Evolutionary conservation across 352 stramenopile genomes (phyloP).

Genomic region (Pythium graminicola): DNA sequence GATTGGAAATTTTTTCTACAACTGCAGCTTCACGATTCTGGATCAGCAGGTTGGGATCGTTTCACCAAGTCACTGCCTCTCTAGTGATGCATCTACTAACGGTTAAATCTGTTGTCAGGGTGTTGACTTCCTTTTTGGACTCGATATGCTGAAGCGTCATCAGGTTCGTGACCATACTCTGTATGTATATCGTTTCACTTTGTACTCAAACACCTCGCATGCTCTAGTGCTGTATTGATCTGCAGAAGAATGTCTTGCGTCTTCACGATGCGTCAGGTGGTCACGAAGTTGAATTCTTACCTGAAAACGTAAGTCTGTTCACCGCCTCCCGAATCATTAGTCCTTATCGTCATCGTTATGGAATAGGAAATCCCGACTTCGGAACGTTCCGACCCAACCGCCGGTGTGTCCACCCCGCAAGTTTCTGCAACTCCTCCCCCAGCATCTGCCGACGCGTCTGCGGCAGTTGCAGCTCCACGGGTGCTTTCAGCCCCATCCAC

Average conservation of each 20-base stretch:
- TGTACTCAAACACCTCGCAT: too few species aligned
- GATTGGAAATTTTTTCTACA: conserved; percentile 87
- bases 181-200: too few species aligned
- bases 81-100: too few species aligned
- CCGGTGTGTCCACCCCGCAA: not conserved
- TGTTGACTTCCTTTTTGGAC: conserved; percentile 97
- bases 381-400: conserved; percentile 32
- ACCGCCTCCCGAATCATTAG: too few species aligned
- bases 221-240: conserved; percentile 92
- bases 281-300: conserved; percentile 83
- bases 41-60: conserved; percentile 53
- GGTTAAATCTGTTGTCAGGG: too few species aligned
- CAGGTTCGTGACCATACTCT: conserved; percentile 59
- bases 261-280: conserved; percentile 55
- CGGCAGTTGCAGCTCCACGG: not conserved
- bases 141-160: conserved; percentile 98
- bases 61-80: too few species aligned
- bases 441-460: not conserved
- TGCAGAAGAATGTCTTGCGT: conserved; percentile 87
- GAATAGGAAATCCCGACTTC: conserved; percentile 65
- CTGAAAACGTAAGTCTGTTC: conserved; percentile 62
- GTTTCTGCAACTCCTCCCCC: conserved; percentile 20
- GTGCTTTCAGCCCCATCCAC: conserved; percentile 10
- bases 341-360: not conserved
- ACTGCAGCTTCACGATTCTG: conserved; percentile 93